These are phyloP conservation scores for Crassisporium funariophilum DNA, from an alignment of 768 basidiomycete species.

Conservation along the genomic window DNA sequence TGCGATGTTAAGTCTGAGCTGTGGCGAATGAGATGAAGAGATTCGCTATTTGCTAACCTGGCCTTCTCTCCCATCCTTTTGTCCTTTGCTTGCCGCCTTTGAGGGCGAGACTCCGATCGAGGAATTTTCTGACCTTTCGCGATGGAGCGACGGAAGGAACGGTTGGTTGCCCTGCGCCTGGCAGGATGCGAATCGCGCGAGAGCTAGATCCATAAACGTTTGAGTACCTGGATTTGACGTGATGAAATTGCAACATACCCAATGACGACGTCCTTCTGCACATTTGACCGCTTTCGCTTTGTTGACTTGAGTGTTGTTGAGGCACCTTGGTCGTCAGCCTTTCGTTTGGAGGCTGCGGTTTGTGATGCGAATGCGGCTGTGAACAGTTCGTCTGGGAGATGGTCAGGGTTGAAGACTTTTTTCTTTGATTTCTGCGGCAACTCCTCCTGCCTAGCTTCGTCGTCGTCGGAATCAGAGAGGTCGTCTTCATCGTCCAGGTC, in stretches of 20 bases:
- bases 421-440: conserved; percentile 13
- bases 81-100: conserved; percentile 39
- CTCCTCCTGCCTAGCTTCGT: conserved; percentile 28
- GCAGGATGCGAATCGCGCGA: conserved; percentile 54
- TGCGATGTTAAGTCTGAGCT: not conserved
- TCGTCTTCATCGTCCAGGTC: conserved; percentile 25
- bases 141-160: conserved; percentile 50
- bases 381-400: conserved; percentile 72
- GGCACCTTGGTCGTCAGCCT: conserved; percentile 13
- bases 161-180: conserved; percentile 26
- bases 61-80: conserved; percentile 59
- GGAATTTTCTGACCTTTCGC: conserved; percentile 50
- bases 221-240: not conserved
- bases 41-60: conserved; percentile 42
- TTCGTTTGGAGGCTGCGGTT: conserved; percentile 21
- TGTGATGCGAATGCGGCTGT: conserved; percentile 50
- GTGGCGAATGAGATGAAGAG: not conserved
- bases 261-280: conserved; percentile 52
- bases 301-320: conserved; percentile 1
- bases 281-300: conserved; percentile 20
- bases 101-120: conserved; percentile 52
- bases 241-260: conserved; percentile 44
- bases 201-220: conserved; percentile 38
- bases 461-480: conserved; percentile 24
- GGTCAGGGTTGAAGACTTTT: conserved; percentile 37